Base-by-base conservation (phyloP, 768 basidiomycete species). In the Sarcodon sp. region DNA sequence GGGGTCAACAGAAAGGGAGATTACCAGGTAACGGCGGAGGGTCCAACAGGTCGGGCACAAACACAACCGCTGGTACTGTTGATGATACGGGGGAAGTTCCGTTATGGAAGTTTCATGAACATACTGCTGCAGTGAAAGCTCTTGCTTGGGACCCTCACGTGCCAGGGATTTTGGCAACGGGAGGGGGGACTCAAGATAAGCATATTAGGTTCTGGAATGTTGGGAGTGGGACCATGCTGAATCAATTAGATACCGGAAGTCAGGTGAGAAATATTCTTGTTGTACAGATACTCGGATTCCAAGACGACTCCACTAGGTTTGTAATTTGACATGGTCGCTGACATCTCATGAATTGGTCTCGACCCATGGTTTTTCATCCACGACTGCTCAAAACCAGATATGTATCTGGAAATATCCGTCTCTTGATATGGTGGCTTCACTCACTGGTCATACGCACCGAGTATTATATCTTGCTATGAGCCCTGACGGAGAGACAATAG, bases 191-290 rank as follows among this genome's bases (percentile, higher is more conserved):
- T n/a, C 92, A 96, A 56, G 96, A 98, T 62, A 94, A 93, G 64
- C 94, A 92, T 60, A 92, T 99, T 41, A 72, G 93, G 50, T 97
- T 96, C 60, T 99, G 96, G 94, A 98, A 99, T 61, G 87, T 86
- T 6, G 89, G 80, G 47, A 41, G 16, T 15, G 96, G 94, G 32
- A 77, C 74, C 18, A 76, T 94, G 77, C 69, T 96, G 50, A 80
- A 75, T 51, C 84, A 91, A 60, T 71, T 92, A 44, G 93, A 98
- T 63, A 98, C 96, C 0, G 96, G 96, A 4, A 90, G 87, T 52
- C 94, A 99, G 75, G 93, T 94, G 50, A 49, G 75, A 56, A 7
- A 13, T 32, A 46, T 37, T 21, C 31, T 33, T 21, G 5, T 47
- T 5, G 27, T 8, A 37, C n/a, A 13, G 2, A 16, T 37, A 12